These are phyloP conservation scores for Eustoma russellianum DNA, from an alignment of 257 asterid genomes.

Conservation along the genomic window DNA sequence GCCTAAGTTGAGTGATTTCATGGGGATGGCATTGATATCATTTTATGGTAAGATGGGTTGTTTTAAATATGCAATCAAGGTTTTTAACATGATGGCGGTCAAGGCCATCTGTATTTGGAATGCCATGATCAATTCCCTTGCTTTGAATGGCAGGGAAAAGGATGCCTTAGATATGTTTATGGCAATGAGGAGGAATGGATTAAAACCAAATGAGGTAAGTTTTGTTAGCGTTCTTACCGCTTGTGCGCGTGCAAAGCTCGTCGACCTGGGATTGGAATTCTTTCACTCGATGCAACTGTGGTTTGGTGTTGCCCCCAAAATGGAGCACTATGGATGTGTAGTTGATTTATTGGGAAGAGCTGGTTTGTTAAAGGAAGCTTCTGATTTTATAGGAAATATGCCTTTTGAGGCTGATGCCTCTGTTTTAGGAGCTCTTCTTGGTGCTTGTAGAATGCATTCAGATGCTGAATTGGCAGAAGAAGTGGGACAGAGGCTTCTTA, in stretches of 20 bases:
- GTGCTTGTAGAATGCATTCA: constrained; percentile 78
- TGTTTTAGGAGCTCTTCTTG: constrained; percentile 72
- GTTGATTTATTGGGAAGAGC: constrained; percentile 86
- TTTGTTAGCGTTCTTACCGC: constrained; percentile 66
- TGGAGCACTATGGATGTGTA: constrained; percentile 90
- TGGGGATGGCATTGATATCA: constrained; percentile 55
- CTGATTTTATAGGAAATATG: constrained; percentile 49
- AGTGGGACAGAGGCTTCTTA: constrained; percentile 46
- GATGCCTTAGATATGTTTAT: constrained; percentile 57
- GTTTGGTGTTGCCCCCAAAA: constrained; percentile 34
- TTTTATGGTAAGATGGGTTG: constrained; percentile 76
- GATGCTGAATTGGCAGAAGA: constrained; percentile 54
- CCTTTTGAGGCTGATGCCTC: constrained; percentile 75
- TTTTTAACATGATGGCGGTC: constrained; percentile 39
- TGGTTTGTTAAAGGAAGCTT: constrained; percentile 60
- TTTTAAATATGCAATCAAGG: constrained; percentile 31
- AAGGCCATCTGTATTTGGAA: constrained; percentile 78
- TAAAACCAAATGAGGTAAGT: constrained; percentile 54
- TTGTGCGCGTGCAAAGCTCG: constrained; percentile 55
- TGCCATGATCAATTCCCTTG: constrained; percentile 69
- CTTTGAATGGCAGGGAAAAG: constrained; percentile 60
- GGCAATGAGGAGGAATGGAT: constrained; percentile 31
- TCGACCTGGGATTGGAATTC: constrained; percentile 43
- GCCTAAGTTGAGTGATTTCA: constrained; percentile 42
- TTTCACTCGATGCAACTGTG: constrained; percentile 46